These are phyloP conservation scores for Dichotomopilus funicola DNA, from an alignment of 2,329 filamentous ascomycete species.

Conservation along the genomic window DNA sequence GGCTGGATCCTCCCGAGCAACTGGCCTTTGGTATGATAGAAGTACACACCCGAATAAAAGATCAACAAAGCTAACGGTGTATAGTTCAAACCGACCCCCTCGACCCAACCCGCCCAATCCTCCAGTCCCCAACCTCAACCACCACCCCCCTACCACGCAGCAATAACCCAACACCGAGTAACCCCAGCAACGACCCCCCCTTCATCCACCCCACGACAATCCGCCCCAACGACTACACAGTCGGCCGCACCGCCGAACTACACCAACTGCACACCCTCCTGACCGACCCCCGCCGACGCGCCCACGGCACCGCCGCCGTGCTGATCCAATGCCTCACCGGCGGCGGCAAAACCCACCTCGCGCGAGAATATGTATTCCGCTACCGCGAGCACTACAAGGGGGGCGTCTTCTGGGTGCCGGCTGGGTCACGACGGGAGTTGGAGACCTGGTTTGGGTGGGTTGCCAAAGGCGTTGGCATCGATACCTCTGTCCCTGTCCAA, in stretches of 20 bases:
- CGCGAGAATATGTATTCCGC: conserved; percentile 58
- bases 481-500: too few species aligned
- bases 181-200: conserved; percentile 20
- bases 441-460: conserved; percentile 61
- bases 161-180: too few species aligned
- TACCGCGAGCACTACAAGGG: conserved; percentile 55
- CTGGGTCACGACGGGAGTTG: conserved; percentile 52
- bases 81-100: too few species aligned
- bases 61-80: too few species aligned
- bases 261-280: conserved; percentile 52
- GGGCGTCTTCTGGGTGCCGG: conserved; percentile 64
- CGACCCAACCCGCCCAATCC: background rate
- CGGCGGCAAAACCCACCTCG: conserved; percentile 62
- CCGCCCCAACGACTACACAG: conserved; percentile 56
- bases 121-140: background rate
- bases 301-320: conserved; percentile 54
- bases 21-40: too few species aligned
- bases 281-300: conserved; percentile 48
- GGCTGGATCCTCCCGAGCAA: too few species aligned
- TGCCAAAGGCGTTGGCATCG: conserved; percentile 45
- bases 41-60: too few species aligned
- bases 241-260: conserved; percentile 54
- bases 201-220: conserved; percentile 50
- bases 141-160: background rate
- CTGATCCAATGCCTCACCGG: conserved; percentile 59